Percentiles rank a stretch among this genome's conserved stretches.
Conservation (phyloP, 2,329 filamentous ascomycete genomes). For the Fusarium cicatricum region DNA sequence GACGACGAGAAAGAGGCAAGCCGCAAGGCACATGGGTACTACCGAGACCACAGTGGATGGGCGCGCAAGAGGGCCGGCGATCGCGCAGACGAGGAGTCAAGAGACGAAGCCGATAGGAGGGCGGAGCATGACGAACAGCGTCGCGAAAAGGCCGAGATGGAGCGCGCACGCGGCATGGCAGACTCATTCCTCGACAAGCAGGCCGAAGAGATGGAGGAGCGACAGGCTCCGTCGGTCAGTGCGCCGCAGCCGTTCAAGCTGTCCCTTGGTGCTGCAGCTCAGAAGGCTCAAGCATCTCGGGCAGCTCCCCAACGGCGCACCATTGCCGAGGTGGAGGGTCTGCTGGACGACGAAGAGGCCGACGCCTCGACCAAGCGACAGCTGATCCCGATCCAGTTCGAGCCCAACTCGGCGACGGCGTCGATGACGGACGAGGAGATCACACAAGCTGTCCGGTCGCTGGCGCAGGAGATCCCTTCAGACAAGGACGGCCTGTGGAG, state of each 20-base stretch:
- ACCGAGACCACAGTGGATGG: slow-evolving; percentile 86
- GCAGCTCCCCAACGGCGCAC: slow-evolving; percentile 73
- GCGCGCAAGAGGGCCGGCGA: slow-evolving; percentile 80
- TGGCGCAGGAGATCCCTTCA: slow-evolving; percentile 90
- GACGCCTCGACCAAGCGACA: slow-evolving; percentile 74
- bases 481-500: slow-evolving; percentile 87
- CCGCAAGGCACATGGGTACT: slow-evolving; percentile 81
- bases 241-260: slow-evolving; percentile 88
- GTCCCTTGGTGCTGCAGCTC: slow-evolving; percentile 87
- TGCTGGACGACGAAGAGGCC: slow-evolving; percentile 95
- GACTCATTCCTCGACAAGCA: slow-evolving; percentile 90
- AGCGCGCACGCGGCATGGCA: slow-evolving; percentile 83
- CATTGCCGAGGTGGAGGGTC: slow-evolving; percentile 90
- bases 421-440: slow-evolving; percentile 87
- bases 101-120: slow-evolving; percentile 84
- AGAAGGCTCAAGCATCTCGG: slow-evolving; percentile 69
- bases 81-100: slow-evolving; percentile 74
- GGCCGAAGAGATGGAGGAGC: slow-evolving; percentile 75
- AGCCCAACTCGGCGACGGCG: slow-evolving; percentile 67
- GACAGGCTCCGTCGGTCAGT: slow-evolving; percentile 49
- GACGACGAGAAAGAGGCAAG: slow-evolving; percentile 87
- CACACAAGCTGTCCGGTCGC: slow-evolving; percentile 78
- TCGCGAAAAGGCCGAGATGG: slow-evolving; percentile 73
- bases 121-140: slow-evolving; percentile 79
- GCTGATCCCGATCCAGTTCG: slow-evolving; percentile 84